Conservation (phyloP, 352 stramenopile species). For the Elongisporangium anandrum region DNA sequence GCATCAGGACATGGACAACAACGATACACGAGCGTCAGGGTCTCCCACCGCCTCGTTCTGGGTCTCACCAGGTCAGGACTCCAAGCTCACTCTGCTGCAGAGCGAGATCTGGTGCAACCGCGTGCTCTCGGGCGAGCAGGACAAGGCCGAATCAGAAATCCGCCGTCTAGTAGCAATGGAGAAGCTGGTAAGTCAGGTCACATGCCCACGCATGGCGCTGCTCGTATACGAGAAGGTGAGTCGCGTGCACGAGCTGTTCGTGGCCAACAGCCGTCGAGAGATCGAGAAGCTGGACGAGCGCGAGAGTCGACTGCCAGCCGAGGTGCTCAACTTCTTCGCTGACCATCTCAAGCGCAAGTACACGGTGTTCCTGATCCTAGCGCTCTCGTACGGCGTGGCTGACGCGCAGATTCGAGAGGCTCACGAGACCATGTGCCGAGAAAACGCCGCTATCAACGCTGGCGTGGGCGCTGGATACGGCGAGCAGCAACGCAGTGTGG, state of each 20-base stretch:
- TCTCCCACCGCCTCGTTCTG: conserved; percentile 19
- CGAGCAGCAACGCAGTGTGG: conserved; percentile 38
- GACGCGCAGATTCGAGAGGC: conserved; percentile 79
- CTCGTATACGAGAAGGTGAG: conserved; percentile 88
- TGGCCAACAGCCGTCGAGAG: conserved; percentile 72
- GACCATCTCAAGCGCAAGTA: conserved; percentile 87
- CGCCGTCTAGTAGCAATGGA: conserved; percentile 83
- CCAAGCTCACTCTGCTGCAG: conserved; percentile 74
- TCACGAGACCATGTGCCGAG: conserved; percentile 77
- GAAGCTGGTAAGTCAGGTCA: conserved; percentile 78
- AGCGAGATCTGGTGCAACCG: conserved; percentile 86
- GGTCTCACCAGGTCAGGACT: conserved; percentile 82
- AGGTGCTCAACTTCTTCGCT: conserved; percentile 79
- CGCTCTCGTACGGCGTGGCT: conserved; percentile 64
- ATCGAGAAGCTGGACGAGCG: conserved; percentile 53
- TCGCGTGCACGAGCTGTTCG: conserved; percentile 82
- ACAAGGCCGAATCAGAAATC: conserved; percentile 82
- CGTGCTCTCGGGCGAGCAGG: conserved; percentile 71
- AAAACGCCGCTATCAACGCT: conserved; percentile 68
- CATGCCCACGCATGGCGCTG: conserved; percentile 72
- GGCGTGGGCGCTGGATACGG: conserved; percentile 71
- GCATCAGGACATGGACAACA: conserved; percentile 10
- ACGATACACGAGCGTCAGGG: conserved; percentile 3
- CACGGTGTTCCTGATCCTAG: conserved; percentile 82
- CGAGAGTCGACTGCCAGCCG: conserved; percentile 33